Conservation (phyloP, 192 early-diverging fungal genomes). For the Podila clonocystis region DNA sequence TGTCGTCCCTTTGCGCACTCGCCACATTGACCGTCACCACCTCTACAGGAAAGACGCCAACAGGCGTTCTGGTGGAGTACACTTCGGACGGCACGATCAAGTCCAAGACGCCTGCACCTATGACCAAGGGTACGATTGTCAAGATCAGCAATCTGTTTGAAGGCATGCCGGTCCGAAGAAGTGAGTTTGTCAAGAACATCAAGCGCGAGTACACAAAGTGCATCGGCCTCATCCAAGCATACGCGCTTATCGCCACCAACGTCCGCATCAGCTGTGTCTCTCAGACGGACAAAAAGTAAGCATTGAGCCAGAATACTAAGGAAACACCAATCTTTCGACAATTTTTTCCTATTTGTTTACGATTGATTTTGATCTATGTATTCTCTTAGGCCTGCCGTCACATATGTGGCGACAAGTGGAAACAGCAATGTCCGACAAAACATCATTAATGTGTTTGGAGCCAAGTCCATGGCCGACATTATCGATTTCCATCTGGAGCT, state of each 20-base stretch:
- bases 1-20: slow-evolving; percentile 90
- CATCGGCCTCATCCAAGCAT: slow-evolving; percentile 83
- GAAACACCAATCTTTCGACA: not conserved
- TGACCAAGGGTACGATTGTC: slow-evolving; percentile 82
- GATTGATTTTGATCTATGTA: not conserved
- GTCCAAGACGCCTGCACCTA: slow-evolving; percentile 28
- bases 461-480: slow-evolving; percentile 58
- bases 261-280: slow-evolving; percentile 74
- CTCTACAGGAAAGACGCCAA: slow-evolving; percentile 64
- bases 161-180: slow-evolving; percentile 84
- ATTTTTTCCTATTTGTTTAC: not conserved
- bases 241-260: slow-evolving; percentile 77
- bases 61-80: slow-evolving; percentile 78
- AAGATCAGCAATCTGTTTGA: slow-evolving; percentile 81
- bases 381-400: slow-evolving; percentile 55
- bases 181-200: slow-evolving; percentile 87
- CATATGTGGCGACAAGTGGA: slow-evolving; percentile 66
- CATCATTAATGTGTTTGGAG: slow-evolving; percentile 82
- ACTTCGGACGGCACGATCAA: slow-evolving; percentile 62
- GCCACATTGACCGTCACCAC: slow-evolving; percentile 74
- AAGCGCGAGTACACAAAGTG: slow-evolving; percentile 83
- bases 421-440: slow-evolving; percentile 71
- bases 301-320: not conserved
- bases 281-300: slow-evolving; percentile 67
- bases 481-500: slow-evolving; percentile 59